Evolutionary conservation across 2,329 filamentous ascomycete genomes (phyloP).

Genomic region (Aureobasidium pullulans): DNA sequence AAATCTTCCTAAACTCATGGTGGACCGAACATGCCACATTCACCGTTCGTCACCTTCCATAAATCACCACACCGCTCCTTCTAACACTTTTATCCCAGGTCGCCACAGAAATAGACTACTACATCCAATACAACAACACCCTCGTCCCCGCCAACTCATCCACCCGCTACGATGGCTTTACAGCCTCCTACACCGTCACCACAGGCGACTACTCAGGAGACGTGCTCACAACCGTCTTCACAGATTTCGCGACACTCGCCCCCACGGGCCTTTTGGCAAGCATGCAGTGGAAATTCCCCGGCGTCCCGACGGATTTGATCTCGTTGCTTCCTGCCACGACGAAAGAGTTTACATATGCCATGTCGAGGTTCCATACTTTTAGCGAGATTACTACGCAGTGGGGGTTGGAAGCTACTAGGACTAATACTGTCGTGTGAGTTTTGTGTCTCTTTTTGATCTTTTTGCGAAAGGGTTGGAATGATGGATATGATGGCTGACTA

Average conservation of each 20-base stretch:
- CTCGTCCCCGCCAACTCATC: background rate
- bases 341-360: background rate
- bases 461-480: background rate
- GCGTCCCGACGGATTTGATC: background rate
- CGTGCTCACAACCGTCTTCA: background rate
- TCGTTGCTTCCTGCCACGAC: background rate
- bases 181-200: background rate
- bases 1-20: slow-evolving; percentile 4
- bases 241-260: background rate
- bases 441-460: background rate
- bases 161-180: background rate
- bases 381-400: background rate
- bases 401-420: background rate
- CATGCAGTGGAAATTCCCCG: background rate
- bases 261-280: background rate
- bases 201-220: background rate
- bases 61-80: no score
- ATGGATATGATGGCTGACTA: background rate
- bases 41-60: background rate
- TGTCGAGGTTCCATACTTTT: background rate
- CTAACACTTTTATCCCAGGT: background rate
- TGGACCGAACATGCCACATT: slow-evolving; percentile 1
- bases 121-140: slow-evolving; percentile 10
- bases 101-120: background rate
- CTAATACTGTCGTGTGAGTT: background rate